Conservation (phyloP, 2,329 filamentous ascomycete genomes). For the Fusarium lyarnte region DNA sequence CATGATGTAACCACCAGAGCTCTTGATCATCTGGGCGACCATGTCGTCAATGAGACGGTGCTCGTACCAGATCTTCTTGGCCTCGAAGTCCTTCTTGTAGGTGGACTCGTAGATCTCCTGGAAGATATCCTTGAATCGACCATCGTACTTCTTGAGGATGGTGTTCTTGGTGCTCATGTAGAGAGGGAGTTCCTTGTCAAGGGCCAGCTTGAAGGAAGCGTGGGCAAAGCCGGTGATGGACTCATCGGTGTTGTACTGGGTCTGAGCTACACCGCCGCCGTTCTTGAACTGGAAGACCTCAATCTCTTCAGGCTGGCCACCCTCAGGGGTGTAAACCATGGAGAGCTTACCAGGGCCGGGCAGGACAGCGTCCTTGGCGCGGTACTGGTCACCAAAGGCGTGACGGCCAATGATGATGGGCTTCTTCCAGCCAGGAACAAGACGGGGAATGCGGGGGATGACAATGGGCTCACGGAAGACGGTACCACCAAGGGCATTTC, state of each 20-base stretch:
- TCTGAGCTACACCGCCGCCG: constrained; percentile 88
- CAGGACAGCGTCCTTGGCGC: constrained; percentile 90
- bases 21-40: constrained; percentile 99
- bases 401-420: constrained; percentile 99
- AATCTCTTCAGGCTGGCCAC: constrained; percentile 83
- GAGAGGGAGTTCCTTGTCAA: constrained; percentile 87
- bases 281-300: constrained; percentile 91
- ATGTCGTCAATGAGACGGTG: constrained; percentile 99
- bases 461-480: constrained; percentile 99
- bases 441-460: constrained; percentile 89
- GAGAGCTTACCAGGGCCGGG: constrained; percentile 86
- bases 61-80: constrained; percentile 97
- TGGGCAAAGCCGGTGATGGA: constrained; percentile 96
- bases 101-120: constrained; percentile 91
- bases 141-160: constrained; percentile 98
- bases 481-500: constrained; percentile 83
- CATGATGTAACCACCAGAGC: constrained; percentile 94
- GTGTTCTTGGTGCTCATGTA: constrained; percentile 99
- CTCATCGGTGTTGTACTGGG: constrained; percentile 98
- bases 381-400: constrained; percentile 98
- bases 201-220: constrained; percentile 93
- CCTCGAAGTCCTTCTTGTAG: constrained; percentile 90
- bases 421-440: constrained; percentile 98
- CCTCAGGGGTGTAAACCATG: constrained; percentile 92
- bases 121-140: constrained; percentile 99